phyloP scores from a whole-genome alignment of 768 basidiomycete genomes.

The Paxillus rubicundulus region DNA sequence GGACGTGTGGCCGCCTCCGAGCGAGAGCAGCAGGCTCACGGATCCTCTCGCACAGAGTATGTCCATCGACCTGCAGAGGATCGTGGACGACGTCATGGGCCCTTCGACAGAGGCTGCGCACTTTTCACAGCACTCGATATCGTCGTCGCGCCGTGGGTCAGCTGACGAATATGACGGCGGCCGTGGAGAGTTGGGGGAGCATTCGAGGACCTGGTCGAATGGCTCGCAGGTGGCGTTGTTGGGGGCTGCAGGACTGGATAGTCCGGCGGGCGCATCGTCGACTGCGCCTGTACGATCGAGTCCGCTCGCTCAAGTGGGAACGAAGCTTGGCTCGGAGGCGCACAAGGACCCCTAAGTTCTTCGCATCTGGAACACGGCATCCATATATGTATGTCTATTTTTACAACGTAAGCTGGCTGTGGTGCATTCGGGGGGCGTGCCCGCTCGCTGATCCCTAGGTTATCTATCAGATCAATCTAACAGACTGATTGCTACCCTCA shows the following conservation, averaged over 20 bases:
- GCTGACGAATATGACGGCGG: slow-evolving; percentile 4
- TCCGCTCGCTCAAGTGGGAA: slow-evolving; percentile 16
- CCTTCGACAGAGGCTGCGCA: slow-evolving; percentile 19
- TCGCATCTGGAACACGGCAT: no score
- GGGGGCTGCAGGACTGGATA: slow-evolving; percentile 22
- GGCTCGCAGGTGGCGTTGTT: slow-evolving; percentile 21
- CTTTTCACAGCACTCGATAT: slow-evolving; percentile 23
- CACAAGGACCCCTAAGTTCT: neutral
- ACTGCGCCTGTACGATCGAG: slow-evolving; percentile 15
- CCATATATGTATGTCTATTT: no score
- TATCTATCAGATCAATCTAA: no score
- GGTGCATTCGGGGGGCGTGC: no score
- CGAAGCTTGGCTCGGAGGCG: neutral
- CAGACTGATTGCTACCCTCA: no score
- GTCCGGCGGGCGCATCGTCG: neutral
- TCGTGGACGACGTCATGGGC: slow-evolving; percentile 52
- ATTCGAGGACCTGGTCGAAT: slow-evolving; percentile 21
- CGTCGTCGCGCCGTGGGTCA: slow-evolving; percentile 20
- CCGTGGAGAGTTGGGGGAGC: neutral
- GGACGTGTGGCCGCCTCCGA: slow-evolving; percentile 44
- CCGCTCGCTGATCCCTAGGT: no score
- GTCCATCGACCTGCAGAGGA: slow-evolving; percentile 33
- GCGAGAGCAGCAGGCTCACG: slow-evolving; percentile 23
- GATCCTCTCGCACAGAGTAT: slow-evolving; percentile 12
- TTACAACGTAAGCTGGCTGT: no score